A percentile compares a stretch with the other conserved stretches of the same genome.
Evolutionary conservation across 768 basidiomycete genomes (phyloP).

Genomic region (Agaricus subrufescens): DNA sequence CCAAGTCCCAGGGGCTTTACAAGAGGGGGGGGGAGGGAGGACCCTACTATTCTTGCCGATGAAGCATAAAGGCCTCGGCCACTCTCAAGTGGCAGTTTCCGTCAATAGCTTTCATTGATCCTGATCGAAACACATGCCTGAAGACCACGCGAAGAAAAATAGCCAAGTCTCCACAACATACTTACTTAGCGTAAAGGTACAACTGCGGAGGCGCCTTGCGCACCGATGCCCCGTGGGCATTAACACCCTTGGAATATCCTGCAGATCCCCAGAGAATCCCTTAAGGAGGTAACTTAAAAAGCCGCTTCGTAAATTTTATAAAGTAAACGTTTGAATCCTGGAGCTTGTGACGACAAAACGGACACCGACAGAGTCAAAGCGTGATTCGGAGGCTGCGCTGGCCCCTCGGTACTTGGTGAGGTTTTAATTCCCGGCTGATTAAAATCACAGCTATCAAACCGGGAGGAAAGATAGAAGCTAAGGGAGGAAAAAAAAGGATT

Average conservation of each 20-base stretch:
- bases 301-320: too few species aligned
- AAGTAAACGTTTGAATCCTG: too few species aligned
- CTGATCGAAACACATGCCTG: too few species aligned
- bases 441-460: neutral
- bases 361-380: neutral
- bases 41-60: neutral
- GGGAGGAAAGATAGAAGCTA: neutral
- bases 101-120: too few species aligned
- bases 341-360: too few species aligned
- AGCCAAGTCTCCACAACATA: too few species aligned
- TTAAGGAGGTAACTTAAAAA: neutral
- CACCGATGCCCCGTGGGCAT: neutral
- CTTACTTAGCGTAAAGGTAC: too few species aligned
- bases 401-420: neutral
- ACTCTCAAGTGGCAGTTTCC: neutral
- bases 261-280: neutral
- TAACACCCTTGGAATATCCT: neutral
- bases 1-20: too few species aligned
- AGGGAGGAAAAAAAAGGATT: neutral
- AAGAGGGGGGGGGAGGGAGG: too few species aligned
- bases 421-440: neutral
- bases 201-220: neutral
- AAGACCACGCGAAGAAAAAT: too few species aligned
- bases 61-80: neutral
- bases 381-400: neutral